phyloP scores from a whole-genome alignment of 2,329 filamentous ascomycete species.

The Lomentospora prolificans region DNA sequence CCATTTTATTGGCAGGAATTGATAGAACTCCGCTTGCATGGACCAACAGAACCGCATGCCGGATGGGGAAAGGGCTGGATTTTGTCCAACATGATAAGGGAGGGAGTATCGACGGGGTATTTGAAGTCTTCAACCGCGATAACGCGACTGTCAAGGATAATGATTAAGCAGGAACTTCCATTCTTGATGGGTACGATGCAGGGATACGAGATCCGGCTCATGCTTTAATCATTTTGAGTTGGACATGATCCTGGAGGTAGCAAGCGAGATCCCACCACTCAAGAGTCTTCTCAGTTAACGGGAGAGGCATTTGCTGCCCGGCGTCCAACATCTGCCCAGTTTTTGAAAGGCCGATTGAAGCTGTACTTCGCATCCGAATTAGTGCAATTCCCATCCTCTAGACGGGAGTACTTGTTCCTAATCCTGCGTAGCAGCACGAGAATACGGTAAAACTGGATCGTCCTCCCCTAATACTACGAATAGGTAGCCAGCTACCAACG shows the following conservation, averaged over 20 bases:
- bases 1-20: no score
- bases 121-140: not conserved
- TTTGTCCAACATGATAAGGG: not conserved
- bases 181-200: not conserved
- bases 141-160: conserved; percentile 3
- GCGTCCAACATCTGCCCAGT: not conserved
- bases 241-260: not conserved
- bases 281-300: not conserved
- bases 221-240: not conserved
- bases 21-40: no score
- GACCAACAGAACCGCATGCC: no score
- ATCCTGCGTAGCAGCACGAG: no score
- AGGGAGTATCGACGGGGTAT: not conserved
- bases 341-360: not conserved
- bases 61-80: no score
- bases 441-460: no score
- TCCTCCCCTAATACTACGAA: no score
- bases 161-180: conserved; percentile 3
- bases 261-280: not conserved
- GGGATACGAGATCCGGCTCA: not conserved
- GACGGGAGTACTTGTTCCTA: no score
- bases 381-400: no score
- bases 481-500: no score
- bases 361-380: no score
- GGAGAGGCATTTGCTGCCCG: not conserved